phyloP scores from a whole-genome alignment of 2,329 filamentous ascomycete genomes.

The Apiospora rasikravindrae region DNA sequence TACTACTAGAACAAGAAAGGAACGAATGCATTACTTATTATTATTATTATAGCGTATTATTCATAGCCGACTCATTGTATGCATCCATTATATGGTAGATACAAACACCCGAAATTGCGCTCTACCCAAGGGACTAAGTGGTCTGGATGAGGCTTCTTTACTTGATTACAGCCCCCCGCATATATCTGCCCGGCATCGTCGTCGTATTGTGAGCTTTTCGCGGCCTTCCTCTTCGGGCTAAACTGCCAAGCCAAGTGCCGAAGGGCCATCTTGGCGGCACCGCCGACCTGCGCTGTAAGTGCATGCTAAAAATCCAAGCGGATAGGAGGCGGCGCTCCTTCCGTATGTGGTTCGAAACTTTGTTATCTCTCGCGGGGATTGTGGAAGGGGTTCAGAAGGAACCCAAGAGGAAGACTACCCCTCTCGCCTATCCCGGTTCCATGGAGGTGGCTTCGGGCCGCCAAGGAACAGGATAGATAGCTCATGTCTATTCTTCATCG shows the following conservation, averaged over 20 bases:
- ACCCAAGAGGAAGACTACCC: not conserved
- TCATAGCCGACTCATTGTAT: conserved; percentile 8
- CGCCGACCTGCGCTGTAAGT: not conserved
- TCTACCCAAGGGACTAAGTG: not conserved
- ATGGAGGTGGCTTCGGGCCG: not conserved
- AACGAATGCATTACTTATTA: not conserved
- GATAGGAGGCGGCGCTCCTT: not conserved
- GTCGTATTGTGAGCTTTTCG: not conserved
- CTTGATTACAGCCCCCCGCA: not conserved
- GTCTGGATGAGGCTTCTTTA: not conserved
- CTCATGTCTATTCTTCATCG: no score
- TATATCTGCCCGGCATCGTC: not conserved
- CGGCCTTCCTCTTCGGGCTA: conserved; percentile 6
- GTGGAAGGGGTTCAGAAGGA: not conserved
- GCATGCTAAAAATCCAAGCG: not conserved
- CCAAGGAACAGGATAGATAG: not conserved
- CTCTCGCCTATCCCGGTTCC: not conserved
- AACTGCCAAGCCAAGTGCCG: conserved; percentile 9
- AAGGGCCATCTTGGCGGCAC: not conserved
- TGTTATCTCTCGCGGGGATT: not conserved
- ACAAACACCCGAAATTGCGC: not conserved
- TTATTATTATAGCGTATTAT: not conserved
- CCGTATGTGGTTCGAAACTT: not conserved
- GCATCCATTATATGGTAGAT: not conserved
- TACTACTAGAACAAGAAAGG: not conserved